Percentiles rank a stretch among this genome's conserved stretches.
phyloP scores from a whole-genome alignment of 2,329 filamentous ascomycete species.

The Capronia americana region DNA sequence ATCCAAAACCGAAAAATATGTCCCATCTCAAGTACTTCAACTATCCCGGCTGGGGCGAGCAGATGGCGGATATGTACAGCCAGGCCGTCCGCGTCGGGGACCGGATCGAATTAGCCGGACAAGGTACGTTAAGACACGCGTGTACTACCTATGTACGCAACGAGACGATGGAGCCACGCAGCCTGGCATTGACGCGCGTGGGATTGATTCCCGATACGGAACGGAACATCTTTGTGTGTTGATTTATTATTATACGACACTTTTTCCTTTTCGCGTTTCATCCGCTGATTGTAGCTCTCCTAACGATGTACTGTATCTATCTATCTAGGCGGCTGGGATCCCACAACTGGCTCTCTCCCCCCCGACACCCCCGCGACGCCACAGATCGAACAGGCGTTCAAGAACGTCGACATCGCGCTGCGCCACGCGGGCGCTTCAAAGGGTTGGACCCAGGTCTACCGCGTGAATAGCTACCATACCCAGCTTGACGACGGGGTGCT shows the following conservation, averaged over 20 bases:
- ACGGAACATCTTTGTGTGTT: no score
- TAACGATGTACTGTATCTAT: background rate
- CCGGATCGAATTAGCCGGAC: constrained; percentile 55
- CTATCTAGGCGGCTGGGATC: constrained; percentile 15
- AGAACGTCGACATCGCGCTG: constrained; percentile 61
- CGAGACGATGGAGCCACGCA: no score
- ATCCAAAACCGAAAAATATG: background rate
- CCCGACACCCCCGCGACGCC: background rate
- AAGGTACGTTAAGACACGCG: no score
- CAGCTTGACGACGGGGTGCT: constrained; percentile 49
- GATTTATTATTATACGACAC: no score
- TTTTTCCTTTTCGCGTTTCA: background rate
- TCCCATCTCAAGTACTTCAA: constrained; percentile 14
- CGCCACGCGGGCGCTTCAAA: constrained; percentile 59
- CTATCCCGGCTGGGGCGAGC: constrained; percentile 8
- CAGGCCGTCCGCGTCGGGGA: constrained; percentile 59
- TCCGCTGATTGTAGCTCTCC: no score
- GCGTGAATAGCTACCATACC: constrained; percentile 56
- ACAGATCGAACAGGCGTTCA: constrained; percentile 62
- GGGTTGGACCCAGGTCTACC: constrained; percentile 63
- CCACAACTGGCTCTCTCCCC: background rate
- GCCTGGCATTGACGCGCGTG: no score
- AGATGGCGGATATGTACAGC: constrained; percentile 45
- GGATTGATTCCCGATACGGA: background rate
- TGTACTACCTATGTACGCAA: no score